Percentiles rank a stretch among this genome's conserved stretches.
Evolutionary conservation across 2,329 filamentous ascomycete genomes (phyloP).

Genomic region (Xylariaceae sp.): DNA sequence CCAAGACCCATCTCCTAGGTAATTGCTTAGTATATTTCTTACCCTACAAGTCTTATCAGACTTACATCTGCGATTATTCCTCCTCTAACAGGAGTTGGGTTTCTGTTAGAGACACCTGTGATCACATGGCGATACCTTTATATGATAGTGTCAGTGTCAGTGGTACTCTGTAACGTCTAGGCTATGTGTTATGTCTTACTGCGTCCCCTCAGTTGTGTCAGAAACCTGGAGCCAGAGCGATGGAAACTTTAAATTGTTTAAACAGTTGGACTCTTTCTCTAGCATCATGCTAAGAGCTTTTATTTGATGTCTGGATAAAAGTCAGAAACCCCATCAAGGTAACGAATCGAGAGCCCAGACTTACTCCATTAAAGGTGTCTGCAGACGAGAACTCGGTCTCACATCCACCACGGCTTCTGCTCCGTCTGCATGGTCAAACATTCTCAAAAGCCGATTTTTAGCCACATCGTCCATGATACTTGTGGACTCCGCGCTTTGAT

Average conservation of each 20-base stretch:
- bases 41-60: background rate
- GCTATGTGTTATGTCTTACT: background rate
- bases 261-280: slow-evolving; percentile 1
- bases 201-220: too few relatives aligned
- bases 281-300: slow-evolving; percentile 12
- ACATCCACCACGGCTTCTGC: too few relatives aligned
- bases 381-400: background rate
- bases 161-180: background rate
- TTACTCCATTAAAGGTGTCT: too few relatives aligned
- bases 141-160: background rate
- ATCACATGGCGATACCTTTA: slow-evolving; percentile 19
- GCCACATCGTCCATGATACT: background rate
- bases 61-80: slow-evolving; percentile 24
- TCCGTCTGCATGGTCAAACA: slow-evolving; percentile 2
- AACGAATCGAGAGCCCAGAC: background rate
- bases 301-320: slow-evolving; percentile 23
- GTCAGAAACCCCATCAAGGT: too few relatives aligned
- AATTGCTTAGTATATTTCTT: background rate
- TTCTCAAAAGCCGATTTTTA: background rate
- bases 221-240: slow-evolving; percentile 10
- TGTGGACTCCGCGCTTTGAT: too few relatives aligned
- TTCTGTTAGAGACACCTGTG: background rate
- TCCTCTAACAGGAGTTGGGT: background rate
- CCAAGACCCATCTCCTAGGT: slow-evolving; percentile 29
- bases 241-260: background rate